These are phyloP conservation scores for Thermochaetoides thermophila DNA, from an alignment of 495 filamentous ascomycete species.

Conservation along the genomic window DNA sequence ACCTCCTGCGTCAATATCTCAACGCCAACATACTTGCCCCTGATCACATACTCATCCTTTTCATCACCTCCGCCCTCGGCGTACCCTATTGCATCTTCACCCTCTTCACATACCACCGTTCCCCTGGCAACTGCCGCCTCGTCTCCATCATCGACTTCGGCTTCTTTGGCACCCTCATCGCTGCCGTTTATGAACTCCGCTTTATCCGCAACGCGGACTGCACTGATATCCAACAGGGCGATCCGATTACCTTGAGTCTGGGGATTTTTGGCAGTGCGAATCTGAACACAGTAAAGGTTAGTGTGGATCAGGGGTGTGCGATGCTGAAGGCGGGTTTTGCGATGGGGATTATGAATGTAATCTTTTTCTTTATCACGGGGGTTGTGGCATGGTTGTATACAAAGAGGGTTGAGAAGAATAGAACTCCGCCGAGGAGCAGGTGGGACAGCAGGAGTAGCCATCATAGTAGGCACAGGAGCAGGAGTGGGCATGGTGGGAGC, in stretches of 20 bases:
- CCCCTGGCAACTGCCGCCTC: conserved; percentile 55
- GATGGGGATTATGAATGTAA: conserved; percentile 71
- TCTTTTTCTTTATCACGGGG: conserved; percentile 68
- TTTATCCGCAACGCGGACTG: conserved; percentile 55
- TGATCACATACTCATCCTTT: conserved; percentile 68
- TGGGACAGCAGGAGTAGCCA: conserved; percentile 1
- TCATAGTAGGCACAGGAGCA: conserved; percentile 1
- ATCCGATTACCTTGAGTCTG: conserved; percentile 36
- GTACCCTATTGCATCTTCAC: conserved; percentile 70
- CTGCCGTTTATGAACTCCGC: conserved; percentile 59
- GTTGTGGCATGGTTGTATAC: conserved; percentile 46
- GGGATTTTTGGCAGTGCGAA: conserved; percentile 41
- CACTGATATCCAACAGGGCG: conserved; percentile 31
- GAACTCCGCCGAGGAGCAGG: conserved; percentile 1
- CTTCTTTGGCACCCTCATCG: conserved; percentile 76
- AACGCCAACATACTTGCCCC: conserved; percentile 60
- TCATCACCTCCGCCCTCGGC: conserved; percentile 74
- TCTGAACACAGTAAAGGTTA: conserved; percentile 29
- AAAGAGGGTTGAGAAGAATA: conserved; percentile 10
- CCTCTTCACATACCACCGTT: conserved; percentile 63
- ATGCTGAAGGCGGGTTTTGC: conserved; percentile 85
- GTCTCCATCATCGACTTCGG: conserved; percentile 62
- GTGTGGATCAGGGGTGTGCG: conserved; percentile 58
- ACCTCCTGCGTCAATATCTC: conserved; percentile 65
- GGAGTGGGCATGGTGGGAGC: conserved; percentile 1